Conservation (phyloP, 805 yeast species). For the Grigorovia humatica region DNA sequence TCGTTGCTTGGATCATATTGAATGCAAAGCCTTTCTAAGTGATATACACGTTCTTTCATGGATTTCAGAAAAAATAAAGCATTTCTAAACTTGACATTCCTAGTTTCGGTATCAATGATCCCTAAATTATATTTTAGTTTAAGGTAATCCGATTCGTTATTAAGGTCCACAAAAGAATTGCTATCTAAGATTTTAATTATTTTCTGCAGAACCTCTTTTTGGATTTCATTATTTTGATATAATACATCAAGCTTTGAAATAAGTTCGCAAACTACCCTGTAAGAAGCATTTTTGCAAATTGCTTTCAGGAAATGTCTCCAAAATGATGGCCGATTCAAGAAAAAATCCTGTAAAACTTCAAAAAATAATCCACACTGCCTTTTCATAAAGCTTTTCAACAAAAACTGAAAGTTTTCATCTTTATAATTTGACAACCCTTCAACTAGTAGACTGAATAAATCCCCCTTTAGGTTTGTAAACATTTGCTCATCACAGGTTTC, state of each 20-base stretch:
- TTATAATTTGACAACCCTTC: slow-evolving; percentile 3
- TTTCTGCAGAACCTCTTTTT: not conserved
- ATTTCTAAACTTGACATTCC: slow-evolving; percentile 20
- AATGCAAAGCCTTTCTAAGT: not conserved
- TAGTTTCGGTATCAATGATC: slow-evolving; percentile 20
- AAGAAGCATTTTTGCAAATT: not conserved
- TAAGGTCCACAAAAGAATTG: slow-evolving; percentile 15
- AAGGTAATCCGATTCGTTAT: slow-evolving; percentile 14
- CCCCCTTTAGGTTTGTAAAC: slow-evolving; percentile 13
- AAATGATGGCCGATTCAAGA: not conserved
- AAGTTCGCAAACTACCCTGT: not conserved
- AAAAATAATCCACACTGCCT: slow-evolving; percentile 8
- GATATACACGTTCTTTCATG: not conserved
- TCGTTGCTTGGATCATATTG: slow-evolving; percentile 5
- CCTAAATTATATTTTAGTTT: slow-evolving; percentile 18
- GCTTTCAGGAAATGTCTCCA: not conserved
- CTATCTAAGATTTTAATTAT: slow-evolving; percentile 14
- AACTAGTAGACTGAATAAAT: slow-evolving; percentile 12
- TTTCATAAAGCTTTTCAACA: slow-evolving; percentile 11
- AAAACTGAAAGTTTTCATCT: slow-evolving; percentile 7
- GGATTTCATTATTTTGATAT: not conserved
- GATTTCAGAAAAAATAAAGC: not conserved
- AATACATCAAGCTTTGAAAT: not conserved
- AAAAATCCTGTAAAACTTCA: not conserved
- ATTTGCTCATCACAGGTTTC: slow-evolving; percentile 17